Base-by-base conservation (phyloP, 2,329 filamentous ascomycete genomes). In the Paramyrothecium sp. region DNA sequence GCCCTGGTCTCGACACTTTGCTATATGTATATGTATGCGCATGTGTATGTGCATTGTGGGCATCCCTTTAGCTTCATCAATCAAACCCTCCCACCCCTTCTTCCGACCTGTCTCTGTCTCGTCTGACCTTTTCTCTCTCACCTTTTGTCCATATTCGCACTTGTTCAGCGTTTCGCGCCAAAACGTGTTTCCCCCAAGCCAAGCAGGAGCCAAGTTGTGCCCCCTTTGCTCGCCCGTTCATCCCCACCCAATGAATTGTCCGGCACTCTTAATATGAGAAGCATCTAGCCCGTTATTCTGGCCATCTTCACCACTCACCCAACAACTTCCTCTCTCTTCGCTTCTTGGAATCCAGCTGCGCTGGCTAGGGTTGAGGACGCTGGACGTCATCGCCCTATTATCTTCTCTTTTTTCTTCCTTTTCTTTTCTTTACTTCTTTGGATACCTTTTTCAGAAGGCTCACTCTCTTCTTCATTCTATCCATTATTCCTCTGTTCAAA, bases 381-480 rank as follows among this genome's bases (percentile, higher is more conserved):
- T 59, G 56, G 54, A 60, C 57, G 62, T 60, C 53, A 63, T 55
- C 13, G n/a, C 47, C 26, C 26, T 33, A 51, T 60, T 60, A 41
- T 55, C 38, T 55, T 60, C 56, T 60, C 61, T 62, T 57, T 56
- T 58, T 57, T 65, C 60, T 58, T 59, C 51, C 22, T 56, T 58
- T 49, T 17, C 20, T 54, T 60, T 19, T 52, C 20, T 61, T 60
- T 54, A 53, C 38, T 61, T 30, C 26, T 30, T 19, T 44, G 38
- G 38, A 7, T 16, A 12, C 13, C 13, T 44, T 16, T 16, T 44
- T 44, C 13, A 7, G 13, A 44, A 16, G 4, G 13, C 13, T 12
- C 5, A 44, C 38, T 44, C 13, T 60, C 54, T 56, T 57, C 50
- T 34, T 59, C 30, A 49, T 54, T 48, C 51, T 59, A 19, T 44